Evolutionary conservation across 2,329 filamentous ascomycete species (phyloP), one percentile per base, ranked within the genome.

Genomic region (Talaromyces funiculosus): DNA sequence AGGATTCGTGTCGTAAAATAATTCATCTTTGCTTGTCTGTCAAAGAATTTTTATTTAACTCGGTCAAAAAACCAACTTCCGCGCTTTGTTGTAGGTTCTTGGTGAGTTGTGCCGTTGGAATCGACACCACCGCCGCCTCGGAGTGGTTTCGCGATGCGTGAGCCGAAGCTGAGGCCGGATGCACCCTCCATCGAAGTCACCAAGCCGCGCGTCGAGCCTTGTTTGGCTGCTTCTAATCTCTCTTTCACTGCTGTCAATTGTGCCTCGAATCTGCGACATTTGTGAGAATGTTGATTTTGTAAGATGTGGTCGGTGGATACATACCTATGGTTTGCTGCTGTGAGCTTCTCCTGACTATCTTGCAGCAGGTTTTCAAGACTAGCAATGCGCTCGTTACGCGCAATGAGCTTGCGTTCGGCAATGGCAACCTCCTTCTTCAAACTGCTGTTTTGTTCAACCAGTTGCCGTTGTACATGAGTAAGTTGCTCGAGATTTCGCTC

Each of bases 361-460:
- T 96, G 92, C 69, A 99, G 83, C 71, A 99, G 80, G 71, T 85
- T 88, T 80, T 99, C 94, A 49, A 99, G 81, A 73, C 90, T 95
- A 75, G 95, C 88, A 73, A 99, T 99, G 61, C 94, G 89, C 82
- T 99, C 94, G 72, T 97, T 97, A 68, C 94, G 84, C 24, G 94
- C 94, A 74, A 96, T 95, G 64, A 99, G 83, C 78, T 99, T 99
- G 68, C 94, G 86, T 81, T 99, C 94, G 0, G 94, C 94, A 72
- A 99, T 99, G 59, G 94, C 94, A 59, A 99, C 94, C 78, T 99
- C 94, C 82, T 99, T 97, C 86, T 99, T 99, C 70, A 99, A 82
- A 64, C 88, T 89, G 67, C 90, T 90, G 78, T 99, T 99, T 77
- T 99, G 94, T 80, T 99, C 94, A 33, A 99, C 94, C 12, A 99